Base-by-base conservation (phyloP, 2,329 filamentous ascomycete species). In the Aspergillus thermomutatus region DNA sequence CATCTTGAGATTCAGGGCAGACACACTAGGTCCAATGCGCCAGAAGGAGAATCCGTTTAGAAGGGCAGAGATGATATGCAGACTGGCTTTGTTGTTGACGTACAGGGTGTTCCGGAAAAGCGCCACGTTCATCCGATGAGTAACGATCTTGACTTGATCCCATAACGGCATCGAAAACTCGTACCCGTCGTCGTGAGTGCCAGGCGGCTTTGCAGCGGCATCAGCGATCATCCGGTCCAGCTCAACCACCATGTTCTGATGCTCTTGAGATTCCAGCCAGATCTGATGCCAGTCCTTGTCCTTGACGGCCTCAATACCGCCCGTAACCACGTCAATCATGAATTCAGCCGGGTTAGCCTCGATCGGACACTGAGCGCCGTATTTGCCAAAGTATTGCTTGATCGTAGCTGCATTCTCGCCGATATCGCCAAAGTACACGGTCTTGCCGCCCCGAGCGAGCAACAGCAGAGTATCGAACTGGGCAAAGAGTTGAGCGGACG, bases 1-100 rank as follows among this genome's bases (percentile, higher is more conserved):
- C 79, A 90, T 84, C 62, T 86, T 82, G 71, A 88, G 84, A 66
- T 91, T 87, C 78, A 90, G 83, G 63, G 88, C 87, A 14, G 79
- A 77, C 52, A 87, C 77, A 0, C 77, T 80, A 69, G 85, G 75
- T 1, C 86, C 86, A 2, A 89, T 80, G 60, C 85, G 75, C 79
- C 82, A 90, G 74, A 90, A 91, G 1, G 87, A 77, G 43, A 82
- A 73, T 4, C 67, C 73, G 52, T 78, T 76, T 60, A 80, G 78
- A 8, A 77, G 61, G 40, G 76, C 69, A 50, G 75, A 76, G 54
- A 76, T 72, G 51, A 83, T 78, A 61, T 83, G 80, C 9, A 83
- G 71, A 59, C 73, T 73, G 55, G 87, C 69, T 70, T 87, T 87
- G 75, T 83, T 86, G 68, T 82, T 82, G 55, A 86, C 69, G 61